Evolutionary conservation across 140 eudicot species (phyloP).

Genomic region (Oenanthe javanica): DNA sequence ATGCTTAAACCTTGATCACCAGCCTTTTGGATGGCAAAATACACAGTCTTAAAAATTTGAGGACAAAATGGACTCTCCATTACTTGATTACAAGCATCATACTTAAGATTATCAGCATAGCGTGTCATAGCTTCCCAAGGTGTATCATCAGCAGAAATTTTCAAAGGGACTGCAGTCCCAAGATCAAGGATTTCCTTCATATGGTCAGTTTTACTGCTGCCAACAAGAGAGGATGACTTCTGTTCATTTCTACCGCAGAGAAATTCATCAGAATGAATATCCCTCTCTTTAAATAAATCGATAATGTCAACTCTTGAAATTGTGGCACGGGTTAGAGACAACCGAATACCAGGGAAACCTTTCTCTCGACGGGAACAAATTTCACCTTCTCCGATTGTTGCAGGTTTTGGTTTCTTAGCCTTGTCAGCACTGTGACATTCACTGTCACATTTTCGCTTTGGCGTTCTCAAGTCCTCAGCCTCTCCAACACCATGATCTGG

Average conservation of each 20-base stretch:
- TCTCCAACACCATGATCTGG: slow-evolving; percentile 93
- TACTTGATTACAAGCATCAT: slow-evolving; percentile 22
- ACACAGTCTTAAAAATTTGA: slow-evolving; percentile 41
- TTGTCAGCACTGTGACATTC: slow-evolving; percentile 30
- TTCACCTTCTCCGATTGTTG: slow-evolving; percentile 51
- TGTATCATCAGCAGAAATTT: slow-evolving; percentile 32
- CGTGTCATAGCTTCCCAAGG: slow-evolving; percentile 75
- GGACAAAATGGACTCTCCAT: slow-evolving; percentile 28
- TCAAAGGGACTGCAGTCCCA: slow-evolving; percentile 16
- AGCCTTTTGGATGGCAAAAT: slow-evolving; percentile 71
- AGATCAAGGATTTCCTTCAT: slow-evolving; percentile 23
- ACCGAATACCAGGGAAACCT: slow-evolving; percentile 85
- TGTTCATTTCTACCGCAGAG: slow-evolving; percentile 19
- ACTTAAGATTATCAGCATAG: slow-evolving; percentile 33
- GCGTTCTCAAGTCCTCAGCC: slow-evolving; percentile 56
- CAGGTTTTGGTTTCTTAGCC: slow-evolving; percentile 40
- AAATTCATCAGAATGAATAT: not conserved
- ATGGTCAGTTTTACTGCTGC: slow-evolving; percentile 16
- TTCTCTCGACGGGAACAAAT: slow-evolving; percentile 62
- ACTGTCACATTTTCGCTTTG: slow-evolving; percentile 56
- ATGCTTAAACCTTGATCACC: slow-evolving; percentile 93
- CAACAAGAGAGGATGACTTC: slow-evolving; percentile 20
- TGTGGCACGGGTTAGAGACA: slow-evolving; percentile 38
- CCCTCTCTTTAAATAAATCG: slow-evolving; percentile 27
- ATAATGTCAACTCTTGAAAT: slow-evolving; percentile 38